Evolutionary conservation across 805 yeast species (phyloP), one percentile per base, ranked within the genome.

Genomic region (Ogataea methanolica): DNA sequence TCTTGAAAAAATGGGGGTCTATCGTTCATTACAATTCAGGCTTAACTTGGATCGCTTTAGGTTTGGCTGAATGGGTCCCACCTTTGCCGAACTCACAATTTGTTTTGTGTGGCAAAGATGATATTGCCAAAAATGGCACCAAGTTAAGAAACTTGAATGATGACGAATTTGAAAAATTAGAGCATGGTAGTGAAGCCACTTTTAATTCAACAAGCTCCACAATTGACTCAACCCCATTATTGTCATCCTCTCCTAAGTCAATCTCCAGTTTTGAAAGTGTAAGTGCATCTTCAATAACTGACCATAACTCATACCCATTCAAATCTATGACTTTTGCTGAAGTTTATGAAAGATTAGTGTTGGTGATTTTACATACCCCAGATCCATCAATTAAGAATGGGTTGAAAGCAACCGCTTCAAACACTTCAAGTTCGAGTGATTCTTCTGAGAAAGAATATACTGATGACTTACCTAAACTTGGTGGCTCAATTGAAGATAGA

Each of bases 51-150:
- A 79, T 88, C 17, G 97, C 96, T 0, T 67, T 88, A 33, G 90
- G 89, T 11, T 68, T 91, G 40, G 92, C 96, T 0, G 96, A 89
- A 63, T 90, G 96, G 96, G 76, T 81, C 33, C 91, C 95, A 6
- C 88, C 87, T 1, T 66, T 80, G 36, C 70, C 71, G 15, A 70
- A 72, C 42, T 75, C 80, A 12, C 71, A 73, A 16, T 77, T 75
- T 70, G 83, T 80, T 2, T 61, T 80, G 39, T 71, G 78, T 47
- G 85, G 84, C 5, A 68, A 80, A 48, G 82, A 78, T 56, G 68
- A 65, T 46, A 55, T 65, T 44, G 67, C 71, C 34, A 66, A 57
- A 46, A 66, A 67, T 48, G 71, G 71, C 29, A 63, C 71, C 5
- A 66, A 65, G 45, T 52, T 68, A 36, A 58, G 69, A 49, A 60